phyloP scores from a whole-genome alignment of 768 basidiomycete genomes.

The Kwoniella dejecticola region DNA sequence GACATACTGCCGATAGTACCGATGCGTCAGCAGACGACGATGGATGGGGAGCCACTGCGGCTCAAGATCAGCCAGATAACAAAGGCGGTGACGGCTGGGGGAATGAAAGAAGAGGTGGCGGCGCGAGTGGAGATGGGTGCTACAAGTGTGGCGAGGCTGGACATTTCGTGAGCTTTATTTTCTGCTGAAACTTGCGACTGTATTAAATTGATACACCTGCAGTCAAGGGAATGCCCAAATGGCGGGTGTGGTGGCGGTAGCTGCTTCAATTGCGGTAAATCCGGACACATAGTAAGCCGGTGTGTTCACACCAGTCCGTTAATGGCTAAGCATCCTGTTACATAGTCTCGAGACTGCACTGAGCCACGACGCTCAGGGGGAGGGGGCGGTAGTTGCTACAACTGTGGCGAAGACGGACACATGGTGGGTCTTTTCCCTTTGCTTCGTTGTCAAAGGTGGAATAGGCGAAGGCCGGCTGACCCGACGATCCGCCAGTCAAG shows the following conservation, averaged over 20 bases:
- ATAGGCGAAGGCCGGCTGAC: neutral
- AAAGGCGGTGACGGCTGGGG: neutral
- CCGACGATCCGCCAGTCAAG: neutral
- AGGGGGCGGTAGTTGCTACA: conserved; percentile 14
- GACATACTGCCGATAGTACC: neutral
- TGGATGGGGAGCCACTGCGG: neutral
- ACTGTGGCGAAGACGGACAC: conserved; percentile 16
- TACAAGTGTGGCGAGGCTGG: conserved; percentile 4
- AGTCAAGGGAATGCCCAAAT: conserved; percentile 28
- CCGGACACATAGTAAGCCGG: conserved; percentile 32
- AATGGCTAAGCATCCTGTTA: neutral
- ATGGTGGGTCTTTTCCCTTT: neutral
- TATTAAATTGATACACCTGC: neutral
- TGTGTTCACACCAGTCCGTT: no score
- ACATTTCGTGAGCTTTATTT: conserved; percentile 11
- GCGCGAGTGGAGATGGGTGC: conserved; percentile 12
- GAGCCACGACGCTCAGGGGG: conserved; percentile 5
- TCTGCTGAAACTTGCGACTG: neutral
- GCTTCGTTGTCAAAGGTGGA: no score
- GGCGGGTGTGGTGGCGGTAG: conserved; percentile 14
- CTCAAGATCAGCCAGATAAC: neutral
- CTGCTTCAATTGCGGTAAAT: conserved; percentile 32
- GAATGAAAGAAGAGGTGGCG: neutral
- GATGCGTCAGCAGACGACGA: neutral
- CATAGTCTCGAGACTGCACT: conserved; percentile 11